Base-by-base conservation (phyloP, 148 eudicot genomes). In the Silene uniflora region DNA sequence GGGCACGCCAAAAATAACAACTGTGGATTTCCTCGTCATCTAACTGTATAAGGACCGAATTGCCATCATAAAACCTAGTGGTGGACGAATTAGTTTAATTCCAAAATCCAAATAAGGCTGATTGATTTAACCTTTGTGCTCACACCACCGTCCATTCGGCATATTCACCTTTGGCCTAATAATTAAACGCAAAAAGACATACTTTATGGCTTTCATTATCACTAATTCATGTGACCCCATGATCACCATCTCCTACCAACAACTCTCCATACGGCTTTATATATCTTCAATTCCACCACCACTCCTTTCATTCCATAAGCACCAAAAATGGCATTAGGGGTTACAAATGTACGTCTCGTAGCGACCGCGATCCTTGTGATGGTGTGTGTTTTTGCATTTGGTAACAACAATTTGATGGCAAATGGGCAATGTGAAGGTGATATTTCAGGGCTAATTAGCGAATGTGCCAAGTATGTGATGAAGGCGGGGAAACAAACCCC, bases 401-500 rank as follows among this genome's bases (percentile, higher is more conserved):
- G 69, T 0, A 42, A 29, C 27, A 19, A 46, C 0, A 68, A 42
- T 11, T 49, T 32, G 8, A 81, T 77, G 74, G 83, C 56, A 0
- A 6, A 73, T 4, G 80, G 72, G 47, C 77, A 77, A 46, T 82
- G 84, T 32, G 79, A 78, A 24, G 79, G 76, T 12, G 80, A 81
- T 21, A 62, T 81, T 0, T 54, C 73, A 4, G 52, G 75, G 19
- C 65, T 84, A 6, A 78, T 78, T 42, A 81, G 63, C 69, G 32
- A 84, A 17, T 84, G 86, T 52, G 67, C 74, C 5, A 44, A 25
- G 17, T 84, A 78, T 39, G 86, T 81, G 74, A 19, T 54, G 25
- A 81, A 75, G 55, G 61, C 62, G 18, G 84, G 84, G 39, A 81
- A 79, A 0, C 71, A 78, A 60, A 78, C 42, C 1, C 67, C 71